Base-by-base conservation (phyloP, 192 early-diverging fungal species). In the Linderina pennispora region DNA sequence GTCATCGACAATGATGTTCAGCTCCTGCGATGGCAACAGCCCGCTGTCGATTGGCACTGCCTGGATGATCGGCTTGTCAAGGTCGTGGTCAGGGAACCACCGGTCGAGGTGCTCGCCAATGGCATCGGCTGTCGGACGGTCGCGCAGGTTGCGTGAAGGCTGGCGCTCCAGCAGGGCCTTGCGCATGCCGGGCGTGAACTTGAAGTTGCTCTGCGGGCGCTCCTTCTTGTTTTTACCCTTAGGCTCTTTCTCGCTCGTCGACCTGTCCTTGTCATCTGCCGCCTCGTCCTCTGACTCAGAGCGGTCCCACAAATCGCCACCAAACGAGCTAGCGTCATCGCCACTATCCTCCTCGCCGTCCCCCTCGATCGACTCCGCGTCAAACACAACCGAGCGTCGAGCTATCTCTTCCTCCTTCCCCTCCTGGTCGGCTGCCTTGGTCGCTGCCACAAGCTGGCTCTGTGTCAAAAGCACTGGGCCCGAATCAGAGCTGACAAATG, bases 81-180 rank as follows among this genome's bases (percentile, higher is more conserved):
- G 54, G 45, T 89, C 83, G 35, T 87, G 82, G n/a, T 67, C 78
- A 19, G 84, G 85, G 49, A 89, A 83, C 48, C 80, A 89, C 49
- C 77, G 64, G 31, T 84, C 83, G 40, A 87, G 63, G 44, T 87
- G 75, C 36, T 84, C 75, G 18, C 72, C 75, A 38, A 89, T 75
- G 28, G 77, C 74, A 21, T 86, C 83, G 2, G 80, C 58, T 0
- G 83, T 77, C 7, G 87, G 87, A 14, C 86, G 71, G 20, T 73
- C 60, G 10, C 40, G 24, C 34, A 54, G 43, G 36, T 46, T 62
- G 14, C 54, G 33, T 25, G 70, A 52, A 11, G 54, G 64, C 19
- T 41, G 38, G 17, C 59, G 37, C 48, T 62, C 49, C 13, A 74
- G 51, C 17, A 65, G 48, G n/a, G 58, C 52, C 1, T 63, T 58